These are phyloP conservation scores for Schizophyllum amplum DNA, from an alignment of 1,284 basidiomycete species.

Conservation along the genomic window DNA sequence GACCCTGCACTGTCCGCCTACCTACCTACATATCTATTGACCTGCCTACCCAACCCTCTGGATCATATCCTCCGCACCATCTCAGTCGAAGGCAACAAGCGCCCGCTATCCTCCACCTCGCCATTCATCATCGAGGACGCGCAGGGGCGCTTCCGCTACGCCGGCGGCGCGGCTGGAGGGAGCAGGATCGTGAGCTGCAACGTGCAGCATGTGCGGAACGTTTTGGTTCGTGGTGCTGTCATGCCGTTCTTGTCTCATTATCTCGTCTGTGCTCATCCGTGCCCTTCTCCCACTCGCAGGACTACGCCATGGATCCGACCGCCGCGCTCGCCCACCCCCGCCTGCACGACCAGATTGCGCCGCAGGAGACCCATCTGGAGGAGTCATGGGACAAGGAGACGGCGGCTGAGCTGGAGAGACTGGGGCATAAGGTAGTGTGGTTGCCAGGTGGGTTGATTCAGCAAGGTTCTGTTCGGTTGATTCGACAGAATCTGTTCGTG, in stretches of 20 bases:
- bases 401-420: not conserved
- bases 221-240: not conserved
- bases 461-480: not conserved
- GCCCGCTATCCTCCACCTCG: not conserved
- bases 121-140: not conserved
- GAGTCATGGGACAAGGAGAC: not conserved
- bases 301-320: not conserved
- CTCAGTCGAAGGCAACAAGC: not conserved
- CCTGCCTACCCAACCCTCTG: not conserved
- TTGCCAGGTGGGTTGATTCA: not conserved
- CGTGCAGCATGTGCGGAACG: not conserved
- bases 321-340: not conserved
- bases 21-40: no score
- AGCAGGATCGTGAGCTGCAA: conserved; percentile 2
- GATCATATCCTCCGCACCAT: no score
- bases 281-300: no score
- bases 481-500: not conserved
- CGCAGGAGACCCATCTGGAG: not conserved
- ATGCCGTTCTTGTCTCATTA: not conserved
- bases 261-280: no score
- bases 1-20: no score
- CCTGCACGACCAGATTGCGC: not conserved
- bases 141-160: not conserved
- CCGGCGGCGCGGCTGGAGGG: not conserved
- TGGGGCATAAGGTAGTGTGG: not conserved